phyloP scores from a whole-genome alignment of 495 filamentous ascomycete genomes.

The Tuber indicum region DNA sequence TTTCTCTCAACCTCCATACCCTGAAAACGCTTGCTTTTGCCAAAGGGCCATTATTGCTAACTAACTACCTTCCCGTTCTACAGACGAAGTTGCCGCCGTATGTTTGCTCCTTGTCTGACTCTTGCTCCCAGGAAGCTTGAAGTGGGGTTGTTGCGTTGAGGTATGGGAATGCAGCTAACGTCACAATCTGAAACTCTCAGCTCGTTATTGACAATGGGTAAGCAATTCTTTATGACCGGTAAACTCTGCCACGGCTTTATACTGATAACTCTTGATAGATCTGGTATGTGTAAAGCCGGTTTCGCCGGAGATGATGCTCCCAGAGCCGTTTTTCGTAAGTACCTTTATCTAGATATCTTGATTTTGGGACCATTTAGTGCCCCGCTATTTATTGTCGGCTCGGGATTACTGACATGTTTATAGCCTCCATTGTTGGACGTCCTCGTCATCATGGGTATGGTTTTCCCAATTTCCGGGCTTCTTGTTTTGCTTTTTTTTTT shows the following conservation, averaged over 20 bases:
- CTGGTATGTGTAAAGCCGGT: conserved; percentile 99
- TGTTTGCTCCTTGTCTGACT: conserved; percentile 17
- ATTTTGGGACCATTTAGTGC: conserved; percentile 35
- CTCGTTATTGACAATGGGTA: conserved; percentile 99
- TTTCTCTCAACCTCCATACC: conserved; percentile 37
- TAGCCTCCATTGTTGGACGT: conserved; percentile 98
- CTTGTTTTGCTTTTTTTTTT: conserved; percentile 14
- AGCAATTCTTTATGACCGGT: conserved; percentile 44
- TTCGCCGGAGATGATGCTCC: conserved; percentile 99
- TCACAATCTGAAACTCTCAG: conserved; percentile 27
- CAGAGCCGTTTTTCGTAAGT: conserved; percentile 99
- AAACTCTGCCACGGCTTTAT: conserved; percentile 4
- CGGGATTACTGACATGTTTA: conserved; percentile 29
- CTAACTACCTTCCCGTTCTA: conserved; percentile 48
- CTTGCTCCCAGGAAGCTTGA: conserved; percentile 6
- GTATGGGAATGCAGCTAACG: conserved; percentile 36
- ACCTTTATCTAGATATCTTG: conserved; percentile 27
- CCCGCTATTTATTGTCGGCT: conserved; percentile 33
- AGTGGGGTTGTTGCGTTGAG: conserved; percentile 20
- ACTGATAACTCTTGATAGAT: conserved; percentile 53
- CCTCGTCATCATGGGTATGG: conserved; percentile 99
- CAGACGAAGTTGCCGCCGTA: conserved; percentile 96
- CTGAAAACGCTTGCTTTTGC: conserved; percentile 20
- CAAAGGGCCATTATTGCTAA: conserved; percentile 49
- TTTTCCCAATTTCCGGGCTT: conserved; percentile 23